phyloP scores from a whole-genome alignment of 495 filamentous ascomycete species.

The Penicillium lagena region DNA sequence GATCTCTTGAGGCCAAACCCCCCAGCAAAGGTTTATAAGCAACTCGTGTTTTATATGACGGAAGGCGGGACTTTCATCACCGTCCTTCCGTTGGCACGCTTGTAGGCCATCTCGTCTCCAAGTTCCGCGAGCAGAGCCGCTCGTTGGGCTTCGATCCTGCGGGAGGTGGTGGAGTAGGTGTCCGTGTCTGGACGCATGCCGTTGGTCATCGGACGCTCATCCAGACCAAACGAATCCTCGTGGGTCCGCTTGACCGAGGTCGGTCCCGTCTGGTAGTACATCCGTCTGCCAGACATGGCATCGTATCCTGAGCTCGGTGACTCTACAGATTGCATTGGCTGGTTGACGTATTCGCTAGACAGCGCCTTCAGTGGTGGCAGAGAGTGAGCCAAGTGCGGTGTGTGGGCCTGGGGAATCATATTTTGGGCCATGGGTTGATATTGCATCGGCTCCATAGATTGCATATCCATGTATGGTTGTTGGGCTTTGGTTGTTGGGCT shows the following conservation, averaged over 20 bases:
- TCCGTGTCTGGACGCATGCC: slow-evolving; percentile 45
- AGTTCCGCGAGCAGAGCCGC: slow-evolving; percentile 25
- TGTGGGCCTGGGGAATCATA: slow-evolving; percentile 16
- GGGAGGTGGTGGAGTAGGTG: slow-evolving; percentile 16
- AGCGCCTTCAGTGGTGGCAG: slow-evolving; percentile 19
- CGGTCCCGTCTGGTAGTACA: slow-evolving; percentile 27
- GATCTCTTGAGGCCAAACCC: background rate
- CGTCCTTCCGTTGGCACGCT: slow-evolving; percentile 40
- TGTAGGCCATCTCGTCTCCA: slow-evolving; percentile 42
- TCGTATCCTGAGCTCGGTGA: slow-evolving; percentile 22
- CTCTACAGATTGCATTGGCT: slow-evolving; percentile 18
- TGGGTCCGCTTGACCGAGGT: slow-evolving; percentile 30
- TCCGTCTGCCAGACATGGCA: slow-evolving; percentile 17
- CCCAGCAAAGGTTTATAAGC: no score
- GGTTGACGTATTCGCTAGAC: slow-evolving; percentile 16
- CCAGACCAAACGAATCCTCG: slow-evolving; percentile 36
- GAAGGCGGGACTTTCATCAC: slow-evolving; percentile 23
- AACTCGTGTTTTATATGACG: background rate
- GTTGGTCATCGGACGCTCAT: slow-evolving; percentile 41
- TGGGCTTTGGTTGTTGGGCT: slow-evolving; percentile 17
- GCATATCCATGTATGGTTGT: slow-evolving; percentile 16
- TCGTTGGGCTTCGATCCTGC: slow-evolving; percentile 24
- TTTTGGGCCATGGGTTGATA: slow-evolving; percentile 22
- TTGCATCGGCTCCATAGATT: slow-evolving; percentile 19
- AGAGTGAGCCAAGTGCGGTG: slow-evolving; percentile 16